Base-by-base conservation (phyloP, 208 protist species). In the Crithidia thermophila region DNA sequence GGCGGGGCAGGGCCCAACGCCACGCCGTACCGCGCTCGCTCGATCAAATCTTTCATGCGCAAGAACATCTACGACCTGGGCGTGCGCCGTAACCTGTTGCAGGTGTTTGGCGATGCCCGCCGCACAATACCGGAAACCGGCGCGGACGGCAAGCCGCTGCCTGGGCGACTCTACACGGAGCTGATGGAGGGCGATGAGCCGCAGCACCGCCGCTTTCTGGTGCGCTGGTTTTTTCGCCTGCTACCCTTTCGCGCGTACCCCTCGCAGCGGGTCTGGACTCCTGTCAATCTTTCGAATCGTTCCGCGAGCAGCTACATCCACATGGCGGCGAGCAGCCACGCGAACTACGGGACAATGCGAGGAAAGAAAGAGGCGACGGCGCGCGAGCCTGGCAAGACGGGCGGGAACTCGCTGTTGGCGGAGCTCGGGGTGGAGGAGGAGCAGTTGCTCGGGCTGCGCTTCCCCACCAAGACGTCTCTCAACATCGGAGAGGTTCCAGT, bases 41-140 rank as follows among this genome's bases (percentile, higher is more conserved):
- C 57, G 23, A 30, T 83, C 46, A 34, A 73, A 40, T 28, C 53
- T 14, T 79, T 74, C 59, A 65, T 79, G 74, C 30, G 57, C 9
- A 53, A 67, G 23, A 96, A 93, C 50, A 68, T 86, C 20, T 96
- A 89, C 65, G 91, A 96, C 58, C 51, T 96, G 16, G 91, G 91
- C 13, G 83, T 96, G 23, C 67, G 72, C 43, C 67, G 81, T 21
- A 92, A 91, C 59, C 72, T 96, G 3, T 66, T 93, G 30, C 88
- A 94, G 46, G 77, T 96, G 16, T 96, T 96, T 62, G 91, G 91
- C 34, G 91, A 96, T 60, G 91, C 81, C 3, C 23, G 68, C 52
- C 65, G 82, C 21, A 33, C 7, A n/a, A n/a, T n/a, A 18, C 40
- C 33, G 18, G 39, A 20, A 6, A 63, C 25, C 25, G 60, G 52